Percentiles rank a stretch among this genome's conserved stretches.
Evolutionary conservation across 331 rosid genomes (phyloP).

Genomic region (Stylosanthes scabra): DNA sequence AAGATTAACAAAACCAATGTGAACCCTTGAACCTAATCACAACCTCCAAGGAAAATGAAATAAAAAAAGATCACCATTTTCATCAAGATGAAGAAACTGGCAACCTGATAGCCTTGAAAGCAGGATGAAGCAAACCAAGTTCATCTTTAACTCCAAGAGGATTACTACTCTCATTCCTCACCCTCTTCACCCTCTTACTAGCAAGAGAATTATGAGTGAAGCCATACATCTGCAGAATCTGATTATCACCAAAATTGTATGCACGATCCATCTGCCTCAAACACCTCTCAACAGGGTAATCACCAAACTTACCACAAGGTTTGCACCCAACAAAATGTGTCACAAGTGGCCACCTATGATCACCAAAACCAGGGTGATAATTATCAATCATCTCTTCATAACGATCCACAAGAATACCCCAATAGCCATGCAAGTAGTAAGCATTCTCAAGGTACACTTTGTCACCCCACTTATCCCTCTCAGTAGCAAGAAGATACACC

Average conservation of each 20-base stretch:
- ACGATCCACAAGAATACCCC: constrained; percentile 88
- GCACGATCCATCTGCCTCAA: constrained; percentile 94
- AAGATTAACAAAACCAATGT: constrained; percentile 2
- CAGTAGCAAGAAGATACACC: constrained; percentile 73
- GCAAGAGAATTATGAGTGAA: constrained; percentile 72
- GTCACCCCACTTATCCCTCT: constrained; percentile 71
- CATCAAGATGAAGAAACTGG: constrained; percentile 40
- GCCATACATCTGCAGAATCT: constrained; percentile 86
- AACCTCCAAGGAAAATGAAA: too few species aligned
- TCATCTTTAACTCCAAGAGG: constrained; percentile 81
- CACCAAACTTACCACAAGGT: constrained; percentile 95
- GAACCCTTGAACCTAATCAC: constrained; percentile 9
- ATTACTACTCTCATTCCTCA: constrained; percentile 71
- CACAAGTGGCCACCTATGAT: constrained; percentile 93
- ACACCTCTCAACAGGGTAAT: constrained; percentile 87
- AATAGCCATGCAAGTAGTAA: constrained; percentile 86
- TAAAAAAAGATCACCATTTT: background rate
- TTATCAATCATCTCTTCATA: constrained; percentile 90
- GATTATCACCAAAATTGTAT: constrained; percentile 87
- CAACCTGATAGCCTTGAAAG: constrained; percentile 77
- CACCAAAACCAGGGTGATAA: constrained; percentile 88
- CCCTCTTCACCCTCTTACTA: constrained; percentile 74
- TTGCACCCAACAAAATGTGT: constrained; percentile 97
- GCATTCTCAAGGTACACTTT: constrained; percentile 78
- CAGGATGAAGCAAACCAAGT: constrained; percentile 93